A percentile compares a stretch with the other conserved stretches of the same genome.
Conservation (phyloP, 495 filamentous ascomycete genomes). For the Trichoderma gamsii region DNA sequence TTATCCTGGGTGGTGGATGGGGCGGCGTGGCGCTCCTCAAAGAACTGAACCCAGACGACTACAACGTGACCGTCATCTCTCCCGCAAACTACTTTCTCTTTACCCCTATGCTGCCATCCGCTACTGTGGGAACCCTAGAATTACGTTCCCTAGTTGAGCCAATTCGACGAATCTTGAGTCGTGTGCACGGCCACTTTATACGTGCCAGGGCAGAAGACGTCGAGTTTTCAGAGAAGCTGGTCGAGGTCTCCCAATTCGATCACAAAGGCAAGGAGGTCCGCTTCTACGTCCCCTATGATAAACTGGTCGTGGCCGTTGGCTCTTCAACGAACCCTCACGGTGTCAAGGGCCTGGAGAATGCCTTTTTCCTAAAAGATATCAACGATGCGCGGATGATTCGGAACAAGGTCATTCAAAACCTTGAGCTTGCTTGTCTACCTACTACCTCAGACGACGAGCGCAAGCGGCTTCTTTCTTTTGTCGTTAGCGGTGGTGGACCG, state of each 20-base stretch:
- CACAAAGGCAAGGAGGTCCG: conserved; percentile 60
- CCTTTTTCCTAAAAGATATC: conserved; percentile 90
- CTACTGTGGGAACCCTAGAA: conserved; percentile 92
- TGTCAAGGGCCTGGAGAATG: conserved; percentile 90
- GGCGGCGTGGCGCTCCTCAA: conserved; percentile 90
- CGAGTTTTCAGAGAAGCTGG: conserved; percentile 82
- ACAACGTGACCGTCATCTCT: conserved; percentile 90
- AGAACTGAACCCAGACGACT: conserved; percentile 79
- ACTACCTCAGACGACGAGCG: conserved; percentile 89
- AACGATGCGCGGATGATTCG: conserved; percentile 84
- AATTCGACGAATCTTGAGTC: conserved; percentile 72
- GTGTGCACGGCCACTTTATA: conserved; percentile 81
- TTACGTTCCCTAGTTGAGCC: conserved; percentile 88
- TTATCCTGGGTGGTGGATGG: conserved; percentile 93
- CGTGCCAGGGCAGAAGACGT: conserved; percentile 80
- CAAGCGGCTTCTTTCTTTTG: conserved; percentile 82
- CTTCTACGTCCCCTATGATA: conserved; percentile 98
- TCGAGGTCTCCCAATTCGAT: conserved; percentile 75
- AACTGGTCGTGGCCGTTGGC: conserved; percentile 91
- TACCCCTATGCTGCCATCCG: conserved; percentile 94
- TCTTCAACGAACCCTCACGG: conserved; percentile 92
- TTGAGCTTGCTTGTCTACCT: conserved; percentile 88
- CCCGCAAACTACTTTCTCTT: conserved; percentile 96
- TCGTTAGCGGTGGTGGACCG: conserved; percentile 89
- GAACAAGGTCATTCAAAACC: conserved; percentile 83